phyloP scores from a whole-genome alignment of 1,284 basidiomycete genomes.

The Microbotryum lychnidis-dioicae region DNA sequence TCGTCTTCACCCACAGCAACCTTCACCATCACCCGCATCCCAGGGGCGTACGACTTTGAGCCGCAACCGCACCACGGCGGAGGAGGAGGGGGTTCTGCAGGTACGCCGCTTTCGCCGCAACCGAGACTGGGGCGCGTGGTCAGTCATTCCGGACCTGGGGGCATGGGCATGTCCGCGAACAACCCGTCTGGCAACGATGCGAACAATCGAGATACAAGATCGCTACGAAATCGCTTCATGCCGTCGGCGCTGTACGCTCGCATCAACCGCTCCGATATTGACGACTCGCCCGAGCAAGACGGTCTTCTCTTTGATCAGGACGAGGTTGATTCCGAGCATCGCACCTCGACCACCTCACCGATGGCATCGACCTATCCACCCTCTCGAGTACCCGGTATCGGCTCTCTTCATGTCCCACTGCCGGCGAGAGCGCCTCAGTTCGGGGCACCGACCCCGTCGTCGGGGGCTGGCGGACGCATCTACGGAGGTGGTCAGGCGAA shows the following conservation, averaged over 20 bases:
- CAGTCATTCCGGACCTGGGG: neutral
- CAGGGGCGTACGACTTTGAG: slow-evolving; percentile 28
- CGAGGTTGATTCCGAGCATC: slow-evolving; percentile 14
- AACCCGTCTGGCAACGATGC: neutral
- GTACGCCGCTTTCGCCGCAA: neutral
- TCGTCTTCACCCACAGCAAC: neutral
- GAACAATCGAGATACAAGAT: neutral
- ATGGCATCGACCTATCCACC: slow-evolving; percentile 17
- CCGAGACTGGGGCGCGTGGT: neutral
- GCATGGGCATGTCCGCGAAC: neutral
- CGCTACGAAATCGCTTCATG: slow-evolving; percentile 4
- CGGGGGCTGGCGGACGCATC: slow-evolving; percentile 1
- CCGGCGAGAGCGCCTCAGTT: slow-evolving; percentile 23
- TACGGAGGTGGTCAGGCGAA: slow-evolving; percentile 71
- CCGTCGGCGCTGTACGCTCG: slow-evolving; percentile 4
- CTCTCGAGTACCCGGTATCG: neutral
- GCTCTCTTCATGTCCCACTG: slow-evolving; percentile 17
- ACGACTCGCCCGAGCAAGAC: slow-evolving; percentile 3
- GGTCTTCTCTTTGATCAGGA: slow-evolving; percentile 28
- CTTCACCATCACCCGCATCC: neutral
- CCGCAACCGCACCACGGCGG: slow-evolving; percentile 17
- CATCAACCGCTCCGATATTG: neutral
- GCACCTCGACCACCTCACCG: slow-evolving; percentile 2
- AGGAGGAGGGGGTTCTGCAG: neutral
- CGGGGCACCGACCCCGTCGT: slow-evolving; percentile 4